Conservation (phyloP, 2,329 filamentous ascomycete species). For the Lasiodiplodia hormozganensis region DNA sequence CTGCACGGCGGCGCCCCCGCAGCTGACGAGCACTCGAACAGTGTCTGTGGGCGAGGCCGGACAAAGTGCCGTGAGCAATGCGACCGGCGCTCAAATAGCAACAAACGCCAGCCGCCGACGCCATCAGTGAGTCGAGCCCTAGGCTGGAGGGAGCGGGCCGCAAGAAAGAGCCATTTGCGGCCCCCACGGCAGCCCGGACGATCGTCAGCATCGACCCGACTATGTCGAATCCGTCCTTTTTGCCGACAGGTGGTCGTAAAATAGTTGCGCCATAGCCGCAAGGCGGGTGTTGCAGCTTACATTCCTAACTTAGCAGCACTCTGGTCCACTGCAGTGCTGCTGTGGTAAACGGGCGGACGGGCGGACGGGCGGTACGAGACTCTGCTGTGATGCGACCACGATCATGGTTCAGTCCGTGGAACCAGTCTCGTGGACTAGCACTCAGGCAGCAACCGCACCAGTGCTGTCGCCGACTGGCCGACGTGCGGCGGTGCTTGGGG, state of each 20-base stretch:
- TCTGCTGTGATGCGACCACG: background rate
- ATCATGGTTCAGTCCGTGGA: background rate
- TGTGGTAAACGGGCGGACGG: background rate
- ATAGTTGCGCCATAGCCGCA: conserved; percentile 24
- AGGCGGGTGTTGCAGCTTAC: conserved; percentile 14
- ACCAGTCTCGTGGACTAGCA: background rate
- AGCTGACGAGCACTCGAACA: conserved; percentile 19
- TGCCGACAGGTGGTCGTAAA: conserved; percentile 8
- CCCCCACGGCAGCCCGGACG: conserved; percentile 15
- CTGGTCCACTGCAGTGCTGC: background rate
- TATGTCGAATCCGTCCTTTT: background rate
- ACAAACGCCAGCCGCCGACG: conserved; percentile 15
- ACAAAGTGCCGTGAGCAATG: background rate
- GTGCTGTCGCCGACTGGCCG: conserved; percentile 2
- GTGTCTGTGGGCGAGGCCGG: conserved; percentile 4
- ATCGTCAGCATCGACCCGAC: conserved; percentile 6
- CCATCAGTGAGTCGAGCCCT: conserved; percentile 1
- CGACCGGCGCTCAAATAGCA: conserved; percentile 11
- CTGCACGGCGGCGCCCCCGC: conserved; percentile 8
- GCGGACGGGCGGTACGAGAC: background rate
- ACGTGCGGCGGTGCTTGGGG: conserved; percentile 13
- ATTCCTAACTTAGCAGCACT: conserved; percentile 5
- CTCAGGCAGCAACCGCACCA: conserved; percentile 12
- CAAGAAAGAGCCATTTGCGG: background rate
- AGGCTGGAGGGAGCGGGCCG: conserved; percentile 8